Base-by-base conservation (phyloP, 2,329 filamentous ascomycete genomes). In the Trichophyton verrucosum region DNA sequence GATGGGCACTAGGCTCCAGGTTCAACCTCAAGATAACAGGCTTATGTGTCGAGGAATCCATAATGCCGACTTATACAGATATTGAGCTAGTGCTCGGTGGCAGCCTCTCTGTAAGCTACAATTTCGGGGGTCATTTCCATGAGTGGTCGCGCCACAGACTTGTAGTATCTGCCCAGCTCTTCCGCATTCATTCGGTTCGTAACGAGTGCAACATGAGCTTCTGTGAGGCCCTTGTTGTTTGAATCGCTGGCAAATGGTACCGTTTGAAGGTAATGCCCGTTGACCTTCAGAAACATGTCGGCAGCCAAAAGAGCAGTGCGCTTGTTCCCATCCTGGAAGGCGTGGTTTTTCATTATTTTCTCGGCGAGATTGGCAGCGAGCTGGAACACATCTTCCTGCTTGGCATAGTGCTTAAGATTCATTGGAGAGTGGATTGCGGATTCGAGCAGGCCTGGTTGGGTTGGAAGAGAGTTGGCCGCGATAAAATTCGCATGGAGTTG, bases 261-360 rank as follows among this genome's bases (percentile, higher is more conserved):
- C 3, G 22, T 24, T 24, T 24, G 22, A 24, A 70, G 66, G 20
- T 61, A 55, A 53, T 65, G 68, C 8, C 68, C 66, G 49, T 71
- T 71, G 24, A 70, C 65, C 59, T 65, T 67, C 22, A 71, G 61
- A 38, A 71, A 70, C 65, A 70, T 68, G 57, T 70, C 67, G 27
- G 67, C 70, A 3, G 70, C 68, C 4, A 71, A 44, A 40, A 72
- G 64, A 3, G 67, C 69, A 47, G 67, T 70, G 20, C 68, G 65
- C 62, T 72, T 72, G 58, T 72, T 71, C 36, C 69, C 68, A 60
- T 71, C 68, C 57, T 64, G 60, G 61, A 64, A 72, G 44, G 68
- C 66, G 61, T 71, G 69, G 51, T 70, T 72, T 62, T 71, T 68
- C 61, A 70, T 69, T 30, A 70, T 69, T 57, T 69, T 69, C 53